phyloP scores from a whole-genome alignment of 2,329 filamentous ascomycete genomes.

The Fusarium sp. region DNA sequence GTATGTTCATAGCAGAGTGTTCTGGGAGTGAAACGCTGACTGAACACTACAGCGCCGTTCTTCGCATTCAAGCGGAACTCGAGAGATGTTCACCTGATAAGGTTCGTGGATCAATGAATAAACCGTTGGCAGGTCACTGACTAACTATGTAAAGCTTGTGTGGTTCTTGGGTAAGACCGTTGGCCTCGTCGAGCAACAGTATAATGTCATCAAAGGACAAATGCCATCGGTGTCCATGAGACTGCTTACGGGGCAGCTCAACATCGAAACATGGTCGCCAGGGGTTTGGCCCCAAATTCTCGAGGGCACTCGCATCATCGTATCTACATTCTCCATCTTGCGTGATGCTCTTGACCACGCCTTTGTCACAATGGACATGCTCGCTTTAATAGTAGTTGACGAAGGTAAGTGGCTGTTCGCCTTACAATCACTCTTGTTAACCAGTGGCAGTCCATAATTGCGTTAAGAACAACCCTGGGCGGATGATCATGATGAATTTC shows the following conservation, averaged over 20 bases:
- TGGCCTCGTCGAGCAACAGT: conserved; percentile 72
- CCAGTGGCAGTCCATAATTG: conserved; percentile 74
- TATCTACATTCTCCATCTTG: conserved; percentile 80
- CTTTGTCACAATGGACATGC: conserved; percentile 70
- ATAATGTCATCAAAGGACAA: conserved; percentile 64
- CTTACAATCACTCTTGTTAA: background rate
- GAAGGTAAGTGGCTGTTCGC: conserved; percentile 65
- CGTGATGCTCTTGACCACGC: conserved; percentile 77
- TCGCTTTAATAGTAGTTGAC: conserved; percentile 81
- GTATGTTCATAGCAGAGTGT: conserved; percentile 54
- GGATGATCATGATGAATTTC: conserved; percentile 75
- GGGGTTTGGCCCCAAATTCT: conserved; percentile 73
- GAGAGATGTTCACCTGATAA: conserved; percentile 61
- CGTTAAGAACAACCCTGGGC: conserved; percentile 67
- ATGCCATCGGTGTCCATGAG: conserved; percentile 67
- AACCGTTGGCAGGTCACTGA: conserved; percentile 18
- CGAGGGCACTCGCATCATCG: conserved; percentile 70
- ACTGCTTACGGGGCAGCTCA: conserved; percentile 72
- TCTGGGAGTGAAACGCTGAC: conserved; percentile 26
- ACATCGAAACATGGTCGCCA: conserved; percentile 76
- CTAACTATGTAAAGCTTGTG: conserved; percentile 55
- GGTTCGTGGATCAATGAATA: conserved; percentile 60
- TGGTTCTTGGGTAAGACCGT: conserved; percentile 81
- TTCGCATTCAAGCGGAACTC: conserved; percentile 72
- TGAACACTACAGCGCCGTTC: conserved; percentile 61